These are phyloP conservation scores for Calocera viscosa DNA, from an alignment of 768 basidiomycete species.

Conservation along the genomic window DNA sequence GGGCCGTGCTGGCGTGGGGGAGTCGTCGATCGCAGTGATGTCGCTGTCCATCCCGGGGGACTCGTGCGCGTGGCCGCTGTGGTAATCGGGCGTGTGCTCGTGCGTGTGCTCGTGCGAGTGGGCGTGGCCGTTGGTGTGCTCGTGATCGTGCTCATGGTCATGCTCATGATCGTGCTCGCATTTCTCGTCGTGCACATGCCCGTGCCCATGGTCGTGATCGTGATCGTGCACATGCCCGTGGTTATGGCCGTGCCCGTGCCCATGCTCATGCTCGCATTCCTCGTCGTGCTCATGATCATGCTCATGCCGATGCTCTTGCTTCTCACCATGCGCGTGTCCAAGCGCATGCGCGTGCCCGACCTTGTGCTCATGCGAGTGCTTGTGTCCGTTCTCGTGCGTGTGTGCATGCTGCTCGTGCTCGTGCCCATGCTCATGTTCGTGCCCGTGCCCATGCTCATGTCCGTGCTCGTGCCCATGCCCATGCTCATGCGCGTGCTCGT, in stretches of 20 bases:
- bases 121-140: constrained; percentile 20
- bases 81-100: constrained; percentile 20
- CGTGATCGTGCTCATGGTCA: constrained; percentile 26
- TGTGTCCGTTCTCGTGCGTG: constrained; percentile 12
- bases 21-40: background rate
- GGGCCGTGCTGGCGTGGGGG: background rate
- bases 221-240: no score
- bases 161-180: constrained; percentile 21
- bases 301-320: constrained; percentile 17
- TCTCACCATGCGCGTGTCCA: constrained; percentile 24
- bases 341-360: constrained; percentile 18
- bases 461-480: constrained; percentile 25
- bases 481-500: constrained; percentile 24
- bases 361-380: constrained; percentile 18
- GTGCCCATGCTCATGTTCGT: constrained; percentile 23
- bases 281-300: constrained; percentile 18
- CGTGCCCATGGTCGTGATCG: no score
- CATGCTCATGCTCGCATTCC: background rate
- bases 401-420: constrained; percentile 17
- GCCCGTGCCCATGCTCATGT: constrained; percentile 5
- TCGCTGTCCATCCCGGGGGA: background rate
- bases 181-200: background rate
- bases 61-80: constrained; percentile 20
- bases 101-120: constrained; percentile 23
- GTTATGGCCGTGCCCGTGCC: background rate